Percentiles rank a stretch among this genome's conserved stretches.
phyloP scores from a whole-genome alignment of 768 basidiomycete genomes.

The Sarcodon aspratus region DNA sequence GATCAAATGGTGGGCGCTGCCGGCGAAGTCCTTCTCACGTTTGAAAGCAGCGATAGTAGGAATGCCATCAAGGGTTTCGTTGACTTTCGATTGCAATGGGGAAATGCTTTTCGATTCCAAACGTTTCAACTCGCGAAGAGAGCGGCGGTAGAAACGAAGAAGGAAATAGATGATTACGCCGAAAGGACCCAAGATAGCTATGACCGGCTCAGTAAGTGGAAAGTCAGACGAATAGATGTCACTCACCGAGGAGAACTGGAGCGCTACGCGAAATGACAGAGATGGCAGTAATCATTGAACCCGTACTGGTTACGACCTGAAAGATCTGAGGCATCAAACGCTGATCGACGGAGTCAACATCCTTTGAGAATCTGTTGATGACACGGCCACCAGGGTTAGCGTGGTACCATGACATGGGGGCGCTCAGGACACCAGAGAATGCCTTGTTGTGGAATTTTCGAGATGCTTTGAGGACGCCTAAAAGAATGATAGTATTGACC shows the following conservation, averaged over 20 bases:
- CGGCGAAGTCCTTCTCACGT: slow-evolving; percentile 16
- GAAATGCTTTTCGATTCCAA: slow-evolving; percentile 33
- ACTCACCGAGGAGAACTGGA: slow-evolving; percentile 24
- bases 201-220: background rate
- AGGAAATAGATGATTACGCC: slow-evolving; percentile 27
- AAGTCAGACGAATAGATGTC: slow-evolving; percentile 20
- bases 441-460: slow-evolving; percentile 12
- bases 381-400: slow-evolving; percentile 29
- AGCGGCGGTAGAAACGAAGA: slow-evolving; percentile 35
- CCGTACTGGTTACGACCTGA: slow-evolving; percentile 14
- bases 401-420: slow-evolving; percentile 19
- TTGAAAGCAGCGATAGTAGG: slow-evolving; percentile 37
- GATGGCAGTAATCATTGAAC: slow-evolving; percentile 13
- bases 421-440: background rate
- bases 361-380: slow-evolving; percentile 35
- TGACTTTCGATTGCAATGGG: slow-evolving; percentile 39
- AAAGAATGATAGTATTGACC: slow-evolving; percentile 13
- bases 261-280: slow-evolving; percentile 14
- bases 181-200: slow-evolving; percentile 9
- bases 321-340: slow-evolving; percentile 20
- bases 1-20: slow-evolving; percentile 11
- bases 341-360: slow-evolving; percentile 28
- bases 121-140: slow-evolving; percentile 35
- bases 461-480: slow-evolving; percentile 17
- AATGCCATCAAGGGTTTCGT: slow-evolving; percentile 36